Evolutionary conservation across 1,284 basidiomycete genomes (phyloP), one percentile per base, ranked within the genome.

Genomic region (Hemileia vastatrix): DNA sequence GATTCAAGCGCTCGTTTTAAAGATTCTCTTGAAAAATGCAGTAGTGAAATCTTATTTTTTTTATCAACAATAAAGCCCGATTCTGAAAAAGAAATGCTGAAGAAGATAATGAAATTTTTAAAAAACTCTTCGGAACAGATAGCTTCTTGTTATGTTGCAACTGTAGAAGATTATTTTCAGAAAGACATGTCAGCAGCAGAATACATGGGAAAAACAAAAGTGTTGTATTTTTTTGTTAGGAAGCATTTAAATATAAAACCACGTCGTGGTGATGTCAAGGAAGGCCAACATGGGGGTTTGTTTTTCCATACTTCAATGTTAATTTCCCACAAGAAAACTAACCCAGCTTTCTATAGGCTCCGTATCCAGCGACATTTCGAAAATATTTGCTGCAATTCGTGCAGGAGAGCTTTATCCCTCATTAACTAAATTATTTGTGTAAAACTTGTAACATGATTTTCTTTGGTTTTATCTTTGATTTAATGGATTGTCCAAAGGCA

Each of bases 321-420:
- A n/a, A n/a, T n/a, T n/a, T n/a, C n/a, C n/a, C n/a, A n/a, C n/a
- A n/a, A n/a, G n/a, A n/a, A n/a, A n/a, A n/a, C 19, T 24, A 6
- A 50, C 2, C 9, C 27, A 6, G 21, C 40, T 44, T 27, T 5
- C 3, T 31, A 32, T 27, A 60, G 58, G 51, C 13, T 60, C 58
- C 4, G 43, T 60, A 11, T 53, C 58, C 8, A 9, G 43, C 11
- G 58, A 60, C 31, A 36, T 60, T 47, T 60, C 58, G 6, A 60
- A 60, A 31, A 54, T 60, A 13, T 60, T 40, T 32, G 51, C 53
- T 47, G 53, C 58, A 21, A 53, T 54, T n/a, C 32, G 58, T 5
- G 53, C 50, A 11, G 58, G 58, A n/a, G 58, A 60, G 32, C 44
- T 60, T 18, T 60, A 43, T n/a, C n/a, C n/a, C n/a, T n/a, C n/a